phyloP scores from a whole-genome alignment of 352 stramenopile species.

The Phytophthora pisi region DNA sequence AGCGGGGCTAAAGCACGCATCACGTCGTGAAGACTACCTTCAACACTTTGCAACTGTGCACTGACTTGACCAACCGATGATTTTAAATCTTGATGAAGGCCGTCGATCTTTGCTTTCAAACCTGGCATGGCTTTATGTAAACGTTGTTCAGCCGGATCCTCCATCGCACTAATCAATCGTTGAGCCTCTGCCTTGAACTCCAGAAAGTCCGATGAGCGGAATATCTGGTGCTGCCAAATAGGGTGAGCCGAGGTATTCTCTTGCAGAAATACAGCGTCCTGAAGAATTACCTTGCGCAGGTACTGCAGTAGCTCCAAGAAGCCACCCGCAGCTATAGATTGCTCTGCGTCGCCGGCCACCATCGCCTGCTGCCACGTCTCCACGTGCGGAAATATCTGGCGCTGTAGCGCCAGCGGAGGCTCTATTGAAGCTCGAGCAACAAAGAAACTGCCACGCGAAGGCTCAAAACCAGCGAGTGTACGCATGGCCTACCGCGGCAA shows the following conservation, averaged over 20 bases:
- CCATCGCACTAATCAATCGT: no score
- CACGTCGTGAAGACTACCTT: no score
- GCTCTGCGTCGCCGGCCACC: background rate
- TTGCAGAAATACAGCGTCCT: background rate
- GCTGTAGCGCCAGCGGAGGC: background rate
- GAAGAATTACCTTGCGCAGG: background rate
- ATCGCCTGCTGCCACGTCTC: no score
- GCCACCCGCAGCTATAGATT: background rate
- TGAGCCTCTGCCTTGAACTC: no score
- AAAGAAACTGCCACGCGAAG: background rate
- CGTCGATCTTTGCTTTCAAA: no score
- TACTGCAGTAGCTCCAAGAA: background rate
- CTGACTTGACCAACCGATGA: background rate
- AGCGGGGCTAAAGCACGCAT: no score
- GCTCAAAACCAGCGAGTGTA: background rate
- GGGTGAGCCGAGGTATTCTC: background rate
- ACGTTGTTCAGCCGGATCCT: no score
- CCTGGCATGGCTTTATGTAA: no score
- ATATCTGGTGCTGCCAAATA: background rate
- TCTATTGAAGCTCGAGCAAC: background rate
- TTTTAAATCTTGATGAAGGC: no score
- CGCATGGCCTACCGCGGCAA: background rate
- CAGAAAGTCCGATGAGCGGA: background rate
- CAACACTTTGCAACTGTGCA: no score
- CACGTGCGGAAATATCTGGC: no score